phyloP scores from a whole-genome alignment of 768 basidiomycete species.

The Mycena latifolia region DNA sequence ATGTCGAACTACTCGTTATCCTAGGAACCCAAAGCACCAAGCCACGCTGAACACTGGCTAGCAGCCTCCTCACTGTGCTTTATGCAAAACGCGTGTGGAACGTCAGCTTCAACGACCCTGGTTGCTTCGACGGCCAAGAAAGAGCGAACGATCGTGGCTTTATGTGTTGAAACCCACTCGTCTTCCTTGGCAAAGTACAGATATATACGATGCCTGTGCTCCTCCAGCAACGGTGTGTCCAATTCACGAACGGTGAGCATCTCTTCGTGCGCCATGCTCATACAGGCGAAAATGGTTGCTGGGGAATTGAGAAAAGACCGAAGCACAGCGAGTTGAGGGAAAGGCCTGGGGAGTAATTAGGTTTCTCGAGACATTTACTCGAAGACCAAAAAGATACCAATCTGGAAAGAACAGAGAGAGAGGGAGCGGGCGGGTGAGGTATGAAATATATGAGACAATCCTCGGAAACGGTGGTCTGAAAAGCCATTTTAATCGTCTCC shows the following conservation, averaged over 20 bases:
- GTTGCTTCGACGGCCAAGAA: constrained; percentile 49
- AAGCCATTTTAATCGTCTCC: constrained; percentile 63
- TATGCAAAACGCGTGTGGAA: constrained; percentile 83
- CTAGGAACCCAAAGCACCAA: not conserved
- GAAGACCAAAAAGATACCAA: constrained; percentile 43
- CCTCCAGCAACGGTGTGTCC: constrained; percentile 59
- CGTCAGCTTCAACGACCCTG: constrained; percentile 52
- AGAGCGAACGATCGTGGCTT: constrained; percentile 53
- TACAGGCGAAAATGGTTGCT: constrained; percentile 60
- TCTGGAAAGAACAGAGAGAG: constrained; percentile 59
- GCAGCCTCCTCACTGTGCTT: constrained; percentile 67
- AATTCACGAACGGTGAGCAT: constrained; percentile 70
- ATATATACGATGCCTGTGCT: constrained; percentile 52
- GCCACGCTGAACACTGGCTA: constrained; percentile 52
- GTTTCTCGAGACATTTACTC: not conserved
- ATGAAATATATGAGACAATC: constrained; percentile 58
- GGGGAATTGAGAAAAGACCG: constrained; percentile 65
- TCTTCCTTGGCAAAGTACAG: constrained; percentile 75
- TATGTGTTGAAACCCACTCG: constrained; percentile 77
- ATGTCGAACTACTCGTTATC: too few species aligned
- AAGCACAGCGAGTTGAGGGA: constrained; percentile 58
- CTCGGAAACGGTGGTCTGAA: constrained; percentile 62
- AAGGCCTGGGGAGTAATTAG: constrained; percentile 47
- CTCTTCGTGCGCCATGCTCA: constrained; percentile 77
- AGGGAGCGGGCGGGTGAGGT: constrained; percentile 56